phyloP scores from a whole-genome alignment of 176 grass and related monocot species.

The Urochloa ruziziensis region DNA sequence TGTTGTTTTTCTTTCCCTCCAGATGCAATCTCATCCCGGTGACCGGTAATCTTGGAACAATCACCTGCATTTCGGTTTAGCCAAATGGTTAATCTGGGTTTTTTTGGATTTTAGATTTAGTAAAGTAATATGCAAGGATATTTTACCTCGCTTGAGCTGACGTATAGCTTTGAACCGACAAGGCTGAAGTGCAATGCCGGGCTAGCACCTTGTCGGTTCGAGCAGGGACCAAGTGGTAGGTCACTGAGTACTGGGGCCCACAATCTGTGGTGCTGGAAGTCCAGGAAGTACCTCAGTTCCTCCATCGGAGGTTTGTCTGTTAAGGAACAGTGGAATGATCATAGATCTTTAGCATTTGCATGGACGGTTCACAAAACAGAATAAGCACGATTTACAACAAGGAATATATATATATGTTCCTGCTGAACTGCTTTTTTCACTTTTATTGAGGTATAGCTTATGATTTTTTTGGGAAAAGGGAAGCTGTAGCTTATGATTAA shows the following conservation, averaged over 20 bases:
- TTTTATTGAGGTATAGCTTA: neutral
- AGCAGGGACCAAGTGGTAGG: constrained; percentile 65
- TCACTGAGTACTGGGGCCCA: constrained; percentile 81
- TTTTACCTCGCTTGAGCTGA: constrained; percentile 62
- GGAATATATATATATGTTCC: neutral
- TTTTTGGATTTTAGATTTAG: neutral
- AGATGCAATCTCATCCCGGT: constrained; percentile 90
- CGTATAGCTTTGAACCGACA: constrained; percentile 77
- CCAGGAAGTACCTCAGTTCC: constrained; percentile 84
- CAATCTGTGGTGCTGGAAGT: constrained; percentile 74
- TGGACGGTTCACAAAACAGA: neutral
- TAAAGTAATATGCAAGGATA: neutral
- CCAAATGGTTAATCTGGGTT: constrained; percentile 2
- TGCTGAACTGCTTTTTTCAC: neutral
- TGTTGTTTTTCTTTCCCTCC: constrained; percentile 85
- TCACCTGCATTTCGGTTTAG: constrained; percentile 53
- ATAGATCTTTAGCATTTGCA: neutral
- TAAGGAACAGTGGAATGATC: neutral
- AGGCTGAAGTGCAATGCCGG: constrained; percentile 65
- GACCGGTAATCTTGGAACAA: constrained; percentile 55
- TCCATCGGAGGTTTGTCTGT: constrained; percentile 75
- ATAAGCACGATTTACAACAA: no score
- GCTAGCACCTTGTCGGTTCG: constrained; percentile 42
- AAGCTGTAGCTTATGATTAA: neutral
- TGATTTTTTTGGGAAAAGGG: no score